Percentiles rank a stretch among this genome's conserved stretches.
Evolutionary conservation across 2,329 filamentous ascomycete species (phyloP).

Genomic region (Pseudogymnoascus sp.): DNA sequence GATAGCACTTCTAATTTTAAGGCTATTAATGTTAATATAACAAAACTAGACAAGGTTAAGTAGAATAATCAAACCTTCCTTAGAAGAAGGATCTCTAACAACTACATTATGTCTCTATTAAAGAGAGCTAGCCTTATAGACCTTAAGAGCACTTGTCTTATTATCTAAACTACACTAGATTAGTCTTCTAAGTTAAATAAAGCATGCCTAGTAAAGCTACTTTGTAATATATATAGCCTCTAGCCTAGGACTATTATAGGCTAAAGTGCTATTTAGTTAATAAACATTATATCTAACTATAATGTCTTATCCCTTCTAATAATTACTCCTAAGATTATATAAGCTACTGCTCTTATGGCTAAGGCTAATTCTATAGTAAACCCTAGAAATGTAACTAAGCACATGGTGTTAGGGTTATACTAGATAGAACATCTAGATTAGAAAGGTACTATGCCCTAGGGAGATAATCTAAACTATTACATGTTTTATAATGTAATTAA

Average conservation of each 20-base stretch:
- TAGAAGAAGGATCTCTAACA: not conserved
- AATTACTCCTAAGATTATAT: not conserved
- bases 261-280: too few relatives aligned
- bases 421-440: conserved; percentile 13
- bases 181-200: not conserved
- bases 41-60: too few relatives aligned
- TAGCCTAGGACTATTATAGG: too few relatives aligned
- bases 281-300: too few relatives aligned
- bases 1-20: too few relatives aligned
- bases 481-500: conserved; percentile 18
- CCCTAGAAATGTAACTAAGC: not conserved
- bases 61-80: conserved; percentile 9
- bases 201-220: too few relatives aligned
- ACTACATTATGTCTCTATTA: conserved; percentile 10
- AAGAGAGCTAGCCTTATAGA: conserved; percentile 11
- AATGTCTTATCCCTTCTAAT: too few relatives aligned
- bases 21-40: too few relatives aligned
- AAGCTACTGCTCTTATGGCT: not conserved
- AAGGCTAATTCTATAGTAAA: not conserved
- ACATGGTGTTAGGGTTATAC: conserved; percentile 9
- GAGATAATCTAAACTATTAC: conserved; percentile 9
- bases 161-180: conserved; percentile 9
- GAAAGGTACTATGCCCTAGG: conserved; percentile 13
- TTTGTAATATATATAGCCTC: too few relatives aligned
- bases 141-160: conserved; percentile 3